Conservation (phyloP, 306 rosid species). For the Purshia tridentata region DNA sequence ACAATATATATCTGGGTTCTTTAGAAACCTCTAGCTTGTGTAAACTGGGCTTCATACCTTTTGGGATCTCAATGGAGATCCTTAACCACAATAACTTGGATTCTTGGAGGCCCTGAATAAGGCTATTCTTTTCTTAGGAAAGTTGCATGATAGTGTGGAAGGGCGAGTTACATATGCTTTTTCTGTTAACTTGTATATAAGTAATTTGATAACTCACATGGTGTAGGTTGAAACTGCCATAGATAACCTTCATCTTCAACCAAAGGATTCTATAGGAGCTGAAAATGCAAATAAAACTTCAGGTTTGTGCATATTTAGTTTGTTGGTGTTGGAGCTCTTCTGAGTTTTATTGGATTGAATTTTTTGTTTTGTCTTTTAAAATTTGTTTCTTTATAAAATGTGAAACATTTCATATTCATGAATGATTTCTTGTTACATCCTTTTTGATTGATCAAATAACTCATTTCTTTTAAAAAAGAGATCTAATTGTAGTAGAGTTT, state of each 20-base stretch:
- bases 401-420: background rate
- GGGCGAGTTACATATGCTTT: constrained; percentile 34
- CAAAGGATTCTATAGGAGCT: constrained; percentile 40
- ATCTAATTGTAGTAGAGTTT: background rate
- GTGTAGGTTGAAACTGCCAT: constrained; percentile 63
- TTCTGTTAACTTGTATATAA: constrained; percentile 14
- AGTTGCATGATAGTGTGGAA: constrained; percentile 42
- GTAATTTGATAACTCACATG: constrained; percentile 24
- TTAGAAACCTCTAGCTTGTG: background rate
- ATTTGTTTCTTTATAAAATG: background rate
- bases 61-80: background rate
- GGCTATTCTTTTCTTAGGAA: background rate
- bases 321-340: background rate
- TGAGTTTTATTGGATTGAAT: background rate
- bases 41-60: background rate
- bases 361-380: background rate
- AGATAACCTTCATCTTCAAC: constrained; percentile 39
- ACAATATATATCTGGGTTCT: no score
- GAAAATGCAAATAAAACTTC: constrained; percentile 42
- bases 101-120: background rate
- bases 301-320: constrained; percentile 44
- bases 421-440: background rate
- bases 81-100: background rate
- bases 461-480: no score
- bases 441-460: background rate